phyloP scores from a whole-genome alignment of 495 filamentous ascomycete genomes.

The Penicillium coffeae region DNA sequence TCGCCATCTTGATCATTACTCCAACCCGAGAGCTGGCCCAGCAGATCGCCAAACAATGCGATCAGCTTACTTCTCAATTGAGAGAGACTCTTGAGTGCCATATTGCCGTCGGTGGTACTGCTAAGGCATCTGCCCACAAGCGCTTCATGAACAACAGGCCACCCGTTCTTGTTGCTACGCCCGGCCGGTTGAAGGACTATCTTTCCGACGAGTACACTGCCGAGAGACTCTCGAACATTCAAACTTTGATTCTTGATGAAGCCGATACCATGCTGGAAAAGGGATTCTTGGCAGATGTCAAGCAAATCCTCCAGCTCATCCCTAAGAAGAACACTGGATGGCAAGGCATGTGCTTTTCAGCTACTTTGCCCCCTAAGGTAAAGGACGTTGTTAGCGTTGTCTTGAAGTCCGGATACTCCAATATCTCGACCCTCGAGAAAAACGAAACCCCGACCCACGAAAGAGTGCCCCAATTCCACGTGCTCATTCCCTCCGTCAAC shows the following conservation, averaged over 20 bases:
- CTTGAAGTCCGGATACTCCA: conserved; percentile 51
- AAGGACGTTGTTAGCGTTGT: conserved; percentile 57
- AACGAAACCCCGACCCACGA: conserved; percentile 60
- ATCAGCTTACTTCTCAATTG: conserved; percentile 46
- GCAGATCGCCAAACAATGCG: conserved; percentile 61
- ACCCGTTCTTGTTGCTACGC: conserved; percentile 58
- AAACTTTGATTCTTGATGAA: conserved; percentile 63
- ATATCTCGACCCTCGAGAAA: conserved; percentile 58
- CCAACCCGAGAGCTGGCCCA: conserved; percentile 64
- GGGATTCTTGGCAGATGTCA: conserved; percentile 57
- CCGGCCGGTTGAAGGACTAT: conserved; percentile 61
- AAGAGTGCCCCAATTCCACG: conserved; percentile 56
- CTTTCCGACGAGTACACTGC: conserved; percentile 44
- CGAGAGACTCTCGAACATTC: conserved; percentile 43
- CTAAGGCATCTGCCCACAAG: conserved; percentile 38
- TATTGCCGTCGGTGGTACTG: conserved; percentile 52
- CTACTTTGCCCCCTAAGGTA: conserved; percentile 62
- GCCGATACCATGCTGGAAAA: conserved; percentile 63
- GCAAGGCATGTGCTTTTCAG: conserved; percentile 71
- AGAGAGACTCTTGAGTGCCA: conserved; percentile 42
- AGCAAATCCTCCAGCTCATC: conserved; percentile 53
- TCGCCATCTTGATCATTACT: conserved; percentile 61
- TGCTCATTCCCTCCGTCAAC: conserved; percentile 50
- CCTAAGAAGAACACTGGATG: conserved; percentile 54
- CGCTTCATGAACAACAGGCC: conserved; percentile 48